Evolutionary conservation across 331 rosid species (phyloP).

Genomic region (Arachis monticola): DNA sequence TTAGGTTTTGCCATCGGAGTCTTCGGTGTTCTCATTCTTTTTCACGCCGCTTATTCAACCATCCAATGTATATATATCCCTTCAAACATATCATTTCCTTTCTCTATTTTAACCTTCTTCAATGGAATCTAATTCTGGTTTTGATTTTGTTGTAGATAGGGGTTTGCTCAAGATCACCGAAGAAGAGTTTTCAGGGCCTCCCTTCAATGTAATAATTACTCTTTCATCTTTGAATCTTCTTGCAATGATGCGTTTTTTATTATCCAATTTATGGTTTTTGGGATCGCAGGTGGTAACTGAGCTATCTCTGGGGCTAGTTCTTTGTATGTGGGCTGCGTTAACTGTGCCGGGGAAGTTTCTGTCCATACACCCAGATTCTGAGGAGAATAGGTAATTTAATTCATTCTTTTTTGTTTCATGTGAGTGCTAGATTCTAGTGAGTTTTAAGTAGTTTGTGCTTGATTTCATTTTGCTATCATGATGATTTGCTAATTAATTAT

Average conservation of each 20-base stretch:
- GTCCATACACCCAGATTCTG: conserved; percentile 77
- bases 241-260: conserved; percentile 13
- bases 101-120: not conserved
- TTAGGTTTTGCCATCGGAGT: conserved; percentile 62
- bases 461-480: not conserved
- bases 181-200: conserved; percentile 92
- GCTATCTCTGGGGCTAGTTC: conserved; percentile 63
- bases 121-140: conserved; percentile 28
- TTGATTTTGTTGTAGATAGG: conserved; percentile 68
- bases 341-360: conserved; percentile 73
- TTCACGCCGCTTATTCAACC: conserved; percentile 87
- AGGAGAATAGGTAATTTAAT: conserved; percentile 71
- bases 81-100: not conserved
- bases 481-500: not conserved
- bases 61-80: conserved; percentile 72
- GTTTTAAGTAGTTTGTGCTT: conserved; percentile 12
- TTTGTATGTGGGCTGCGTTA: conserved; percentile 80
- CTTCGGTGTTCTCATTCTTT: conserved; percentile 63
- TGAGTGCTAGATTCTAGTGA: no score
- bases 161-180: conserved; percentile 84
- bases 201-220: conserved; percentile 53
- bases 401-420: not conserved
- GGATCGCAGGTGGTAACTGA: conserved; percentile 68
- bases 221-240: not conserved
- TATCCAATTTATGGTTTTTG: not conserved